Base-by-base conservation (phyloP, 306 rosid species). In the Gynostemma pentaphyllum region DNA sequence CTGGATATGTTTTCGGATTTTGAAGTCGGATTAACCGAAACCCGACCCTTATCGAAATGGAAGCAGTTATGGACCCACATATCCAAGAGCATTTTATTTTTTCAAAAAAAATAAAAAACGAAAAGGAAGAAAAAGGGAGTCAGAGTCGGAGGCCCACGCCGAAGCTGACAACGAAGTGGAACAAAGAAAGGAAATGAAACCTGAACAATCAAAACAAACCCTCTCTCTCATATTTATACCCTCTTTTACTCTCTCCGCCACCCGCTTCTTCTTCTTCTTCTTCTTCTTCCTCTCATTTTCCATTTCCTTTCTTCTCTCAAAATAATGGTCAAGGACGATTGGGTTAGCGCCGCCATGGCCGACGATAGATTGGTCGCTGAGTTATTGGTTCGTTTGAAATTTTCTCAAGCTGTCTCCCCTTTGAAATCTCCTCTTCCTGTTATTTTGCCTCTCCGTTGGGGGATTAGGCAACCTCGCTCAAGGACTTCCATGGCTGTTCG, bases 331-430 rank as follows among this genome's bases (percentile, higher is more conserved):
- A 78, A 77, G 40, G 86, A 84, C 72, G 83, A 76, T 24, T 94
- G 99, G 99, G 51, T 79, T 3, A 70, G 63, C 3, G 70, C 84
- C 16, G 99, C 99, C 40, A 84, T 88, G 85, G 42, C 76, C 1
- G 87, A 94, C 63, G 94, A 94, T 67, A 39, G 40, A 8, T 60
- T 84, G 23, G 95, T 88, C 12, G 99, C 70, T 14, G 74, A 94
- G 54, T 76, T 94, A 4, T 86, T 94, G 50, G 16, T 94, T 27
- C 80, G 79, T 2, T 82, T 94, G 41, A 86, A 87, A 75, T 83
- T 81, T 45, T 73, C 86, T 0, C 82, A 78, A 46, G 74, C 77
- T 2, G 71, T 76, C 4, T 75, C 71, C n/a, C 73, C 41, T 40
- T 66, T 32, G 55, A 81, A 76, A 64, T 81, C 87, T 70, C 57